A percentile compares a stretch with the other conserved stretches of the same genome.
phyloP scores from a whole-genome alignment of 208 protist species.

The Leptomonas pyrrhocoris region DNA sequence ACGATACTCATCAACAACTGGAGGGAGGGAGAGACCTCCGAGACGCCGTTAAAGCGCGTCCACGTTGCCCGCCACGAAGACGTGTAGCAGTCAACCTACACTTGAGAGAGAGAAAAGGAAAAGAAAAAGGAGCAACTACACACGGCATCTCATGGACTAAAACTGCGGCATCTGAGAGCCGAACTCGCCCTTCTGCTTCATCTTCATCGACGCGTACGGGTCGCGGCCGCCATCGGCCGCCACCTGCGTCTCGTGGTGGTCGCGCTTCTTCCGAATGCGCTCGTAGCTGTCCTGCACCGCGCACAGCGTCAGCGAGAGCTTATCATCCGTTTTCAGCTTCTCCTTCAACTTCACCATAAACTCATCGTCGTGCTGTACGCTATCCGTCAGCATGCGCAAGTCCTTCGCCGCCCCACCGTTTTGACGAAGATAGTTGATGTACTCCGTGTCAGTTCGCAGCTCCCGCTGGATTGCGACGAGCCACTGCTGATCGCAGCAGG shows the following conservation, averaged over 20 bases:
- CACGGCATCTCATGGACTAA: constrained; percentile 8
- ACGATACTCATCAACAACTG: too few species aligned
- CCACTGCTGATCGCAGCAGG: constrained; percentile 87
- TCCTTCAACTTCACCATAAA: constrained; percentile 81
- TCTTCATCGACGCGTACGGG: constrained; percentile 74
- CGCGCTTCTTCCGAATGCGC: constrained; percentile 79
- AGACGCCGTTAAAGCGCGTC: too few species aligned
- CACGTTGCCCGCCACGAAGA: too few species aligned
- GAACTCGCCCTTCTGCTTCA: constrained; percentile 59
- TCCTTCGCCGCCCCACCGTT: constrained; percentile 76
- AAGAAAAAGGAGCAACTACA: constrained; percentile 13
- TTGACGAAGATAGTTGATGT: constrained; percentile 66
- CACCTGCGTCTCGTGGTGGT: constrained; percentile 78
- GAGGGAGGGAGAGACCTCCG: too few species aligned
- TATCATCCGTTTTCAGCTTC: constrained; percentile 70
- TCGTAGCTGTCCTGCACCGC: constrained; percentile 86
- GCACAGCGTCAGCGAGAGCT: constrained; percentile 81
- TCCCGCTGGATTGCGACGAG: constrained; percentile 84
- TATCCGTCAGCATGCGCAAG: constrained; percentile 66
- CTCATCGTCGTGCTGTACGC: constrained; percentile 75
- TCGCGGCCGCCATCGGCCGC: constrained; percentile 78
- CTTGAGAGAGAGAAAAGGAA: background rate
- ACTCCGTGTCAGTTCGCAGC: constrained; percentile 73
- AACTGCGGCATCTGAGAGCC: constrained; percentile 63
- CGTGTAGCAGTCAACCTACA: too few species aligned